Evolutionary conservation across 2,329 filamentous ascomycete genomes (phyloP), one percentile per base, ranked within the genome.

Genomic region (Phialophora expanda): DNA sequence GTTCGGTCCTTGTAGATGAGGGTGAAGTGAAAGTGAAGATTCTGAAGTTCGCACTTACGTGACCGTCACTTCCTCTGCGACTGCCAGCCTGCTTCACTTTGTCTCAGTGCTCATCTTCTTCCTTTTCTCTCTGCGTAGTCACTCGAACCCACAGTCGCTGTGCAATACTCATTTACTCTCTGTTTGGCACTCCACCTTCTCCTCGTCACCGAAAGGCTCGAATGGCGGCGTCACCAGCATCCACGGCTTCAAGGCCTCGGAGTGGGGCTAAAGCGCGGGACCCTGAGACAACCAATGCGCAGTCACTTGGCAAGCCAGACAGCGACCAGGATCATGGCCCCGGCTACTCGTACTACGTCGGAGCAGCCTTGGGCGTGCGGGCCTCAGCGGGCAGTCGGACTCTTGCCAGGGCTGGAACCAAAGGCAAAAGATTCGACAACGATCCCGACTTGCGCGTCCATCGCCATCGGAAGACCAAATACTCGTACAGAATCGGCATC

Each of bases 401-500:
- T 46, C 26, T 20, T 17, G n/a, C 14, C 28, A 61, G 48, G 28
- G 46, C 46, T 61, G 58, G 46, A 53, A 38, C 11, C 32, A 28
- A 20, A 17, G 46, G 32, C 48, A 61, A 34, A 26, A 30, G 46
- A 32, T 61, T 61, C 46, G 20, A 24, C 30, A 61, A 62, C 50
- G 34, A 12, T 20, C 34, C 22, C 24, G 14, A 20, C 24, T 48
- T 38, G 12, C 60, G 32, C 17, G 60, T 62, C 44, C 32, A 53
- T n/a, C 60, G 58, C 34, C 58, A 61, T 22, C 28, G 24, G 7
- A 61, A 62, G 41, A 62, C 59, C 2, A 20, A 22, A 34, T 62
- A 62, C 24, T 34, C 38, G 32, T 62, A 62, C 34, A 46, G 59
- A 62, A 62, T 56, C 24, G 59, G 50, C 22, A 62, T 62, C 34